Percentiles rank a stretch among this genome's conserved stretches.
Evolutionary conservation across 768 basidiomycete genomes (phyloP).

Genomic region (Crucibulum laeve): DNA sequence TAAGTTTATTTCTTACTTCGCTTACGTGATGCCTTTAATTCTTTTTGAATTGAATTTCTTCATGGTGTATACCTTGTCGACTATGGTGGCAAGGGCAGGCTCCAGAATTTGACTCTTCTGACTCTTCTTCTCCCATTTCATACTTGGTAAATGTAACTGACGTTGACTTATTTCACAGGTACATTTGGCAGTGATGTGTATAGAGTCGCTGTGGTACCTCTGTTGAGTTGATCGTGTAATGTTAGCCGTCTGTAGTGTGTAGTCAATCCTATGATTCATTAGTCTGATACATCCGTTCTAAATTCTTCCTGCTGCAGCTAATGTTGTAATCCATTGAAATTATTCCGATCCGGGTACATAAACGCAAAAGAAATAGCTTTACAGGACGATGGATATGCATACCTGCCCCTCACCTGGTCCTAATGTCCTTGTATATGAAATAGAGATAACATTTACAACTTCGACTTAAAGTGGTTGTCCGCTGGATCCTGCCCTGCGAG

Average conservation of each 20-base stretch:
- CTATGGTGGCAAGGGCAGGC: slow-evolving; percentile 47
- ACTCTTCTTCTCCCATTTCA: slow-evolving; percentile 13
- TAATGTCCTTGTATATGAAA: background rate
- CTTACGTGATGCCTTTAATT: slow-evolving; percentile 49
- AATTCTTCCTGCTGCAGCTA: no score
- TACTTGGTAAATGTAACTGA: background rate
- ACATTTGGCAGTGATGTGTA: no score
- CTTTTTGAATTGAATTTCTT: slow-evolving; percentile 78
- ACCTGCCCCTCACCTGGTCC: background rate
- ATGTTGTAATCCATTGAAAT: no score
- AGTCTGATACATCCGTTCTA: no score
- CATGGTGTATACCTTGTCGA: slow-evolving; percentile 71
- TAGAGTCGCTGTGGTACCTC: no score
- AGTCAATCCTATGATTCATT: no score
- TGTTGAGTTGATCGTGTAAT: no score
- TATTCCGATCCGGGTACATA: no score
- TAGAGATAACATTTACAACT: slow-evolving; percentile 20
- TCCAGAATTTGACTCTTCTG: slow-evolving; percentile 73
- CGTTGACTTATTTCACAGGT: background rate
- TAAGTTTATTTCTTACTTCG: slow-evolving; percentile 12
- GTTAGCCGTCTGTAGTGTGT: no score
- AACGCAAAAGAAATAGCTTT: no score
- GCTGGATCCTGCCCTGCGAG: slow-evolving; percentile 33
- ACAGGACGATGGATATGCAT: no score
- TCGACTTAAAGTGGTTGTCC: slow-evolving; percentile 23